phyloP scores from a whole-genome alignment of 495 filamentous ascomycete species.

The Zalerion maritima region DNA sequence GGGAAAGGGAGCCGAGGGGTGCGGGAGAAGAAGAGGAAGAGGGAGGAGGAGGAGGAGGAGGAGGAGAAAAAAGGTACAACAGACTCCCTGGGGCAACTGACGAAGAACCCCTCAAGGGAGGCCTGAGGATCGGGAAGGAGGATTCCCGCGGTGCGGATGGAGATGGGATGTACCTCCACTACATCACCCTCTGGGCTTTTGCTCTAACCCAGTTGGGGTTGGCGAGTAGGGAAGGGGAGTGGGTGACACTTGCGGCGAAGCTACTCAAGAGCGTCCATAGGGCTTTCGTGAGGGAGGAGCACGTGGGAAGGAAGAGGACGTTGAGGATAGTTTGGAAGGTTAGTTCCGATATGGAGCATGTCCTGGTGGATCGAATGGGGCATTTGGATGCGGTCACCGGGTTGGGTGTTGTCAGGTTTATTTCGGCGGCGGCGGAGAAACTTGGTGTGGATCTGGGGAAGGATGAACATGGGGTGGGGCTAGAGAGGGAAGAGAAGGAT shows the following conservation, averaged over 20 bases:
- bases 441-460: conserved; percentile 12
- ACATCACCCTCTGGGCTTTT: conserved; percentile 59
- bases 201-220: conserved; percentile 44
- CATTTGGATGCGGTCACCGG: conserved; percentile 50
- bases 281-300: conserved; percentile 39
- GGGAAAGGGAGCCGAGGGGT: conserved; percentile 40
- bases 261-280: conserved; percentile 46
- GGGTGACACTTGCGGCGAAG: conserved; percentile 40
- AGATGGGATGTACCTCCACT: conserved; percentile 57
- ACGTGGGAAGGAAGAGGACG: no score
- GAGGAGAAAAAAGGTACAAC: no score
- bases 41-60: no score
- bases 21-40: no score
- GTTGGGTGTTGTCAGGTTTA: conserved; percentile 39
- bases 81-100: conserved; percentile 41
- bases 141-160: conserved; percentile 36
- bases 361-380: conserved; percentile 41
- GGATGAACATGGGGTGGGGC: no score
- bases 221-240: conserved; percentile 33
- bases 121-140: conserved; percentile 48
- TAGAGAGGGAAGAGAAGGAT: conserved; percentile 40
- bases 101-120: conserved; percentile 39
- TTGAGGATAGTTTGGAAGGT: conserved; percentile 53
- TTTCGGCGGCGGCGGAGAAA: conserved; percentile 29
- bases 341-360: conserved; percentile 31